Percentiles rank a stretch among this genome's conserved stretches.
These are phyloP conservation scores for Pulveroboletus sp. DNA, from an alignment of 768 basidiomycete genomes.

Conservation along the genomic window DNA sequence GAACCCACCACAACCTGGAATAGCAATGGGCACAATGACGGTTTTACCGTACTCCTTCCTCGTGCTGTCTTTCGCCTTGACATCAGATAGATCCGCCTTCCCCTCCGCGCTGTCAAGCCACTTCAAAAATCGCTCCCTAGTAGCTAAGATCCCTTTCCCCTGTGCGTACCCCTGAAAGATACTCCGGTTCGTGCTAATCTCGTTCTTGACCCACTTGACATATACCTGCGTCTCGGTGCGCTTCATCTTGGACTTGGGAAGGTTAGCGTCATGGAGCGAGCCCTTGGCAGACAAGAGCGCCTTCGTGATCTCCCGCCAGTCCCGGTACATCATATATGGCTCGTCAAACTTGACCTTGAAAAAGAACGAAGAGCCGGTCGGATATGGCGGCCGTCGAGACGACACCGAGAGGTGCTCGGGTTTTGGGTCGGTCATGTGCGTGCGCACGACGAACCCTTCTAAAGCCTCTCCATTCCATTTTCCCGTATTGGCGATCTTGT, in stretches of 20 bases:
- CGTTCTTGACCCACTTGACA: slow-evolving; percentile 74
- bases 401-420: slow-evolving; percentile 20
- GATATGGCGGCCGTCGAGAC: slow-evolving; percentile 55
- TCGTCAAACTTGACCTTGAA: slow-evolving; percentile 99
- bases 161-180: slow-evolving; percentile 61
- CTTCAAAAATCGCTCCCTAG: slow-evolving; percentile 69
- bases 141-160: slow-evolving; percentile 81
- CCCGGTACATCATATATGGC: slow-evolving; percentile 97
- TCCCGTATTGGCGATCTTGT: slow-evolving; percentile 59
- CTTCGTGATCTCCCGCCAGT: slow-evolving; percentile 94
- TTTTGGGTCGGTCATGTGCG: slow-evolving; percentile 49
- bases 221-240: slow-evolving; percentile 77
- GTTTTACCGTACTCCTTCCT: slow-evolving; percentile 56
- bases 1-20: slow-evolving; percentile 85
- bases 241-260: slow-evolving; percentile 65
- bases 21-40: slow-evolving; percentile 80
- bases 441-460: slow-evolving; percentile 94
- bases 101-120: slow-evolving; percentile 58
- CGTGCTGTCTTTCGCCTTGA: slow-evolving; percentile 13
- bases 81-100: slow-evolving; percentile 29
- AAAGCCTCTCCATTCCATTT: slow-evolving; percentile 80
- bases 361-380: slow-evolving; percentile 83
- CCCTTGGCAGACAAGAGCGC: slow-evolving; percentile 46
- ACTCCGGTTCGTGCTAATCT: slow-evolving; percentile 57
- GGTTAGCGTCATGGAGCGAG: slow-evolving; percentile 28